A percentile compares a stretch with the other conserved stretches of the same genome.
phyloP scores from a whole-genome alignment of 352 stramenopile species.

The Phytophthora palmivora region DNA sequence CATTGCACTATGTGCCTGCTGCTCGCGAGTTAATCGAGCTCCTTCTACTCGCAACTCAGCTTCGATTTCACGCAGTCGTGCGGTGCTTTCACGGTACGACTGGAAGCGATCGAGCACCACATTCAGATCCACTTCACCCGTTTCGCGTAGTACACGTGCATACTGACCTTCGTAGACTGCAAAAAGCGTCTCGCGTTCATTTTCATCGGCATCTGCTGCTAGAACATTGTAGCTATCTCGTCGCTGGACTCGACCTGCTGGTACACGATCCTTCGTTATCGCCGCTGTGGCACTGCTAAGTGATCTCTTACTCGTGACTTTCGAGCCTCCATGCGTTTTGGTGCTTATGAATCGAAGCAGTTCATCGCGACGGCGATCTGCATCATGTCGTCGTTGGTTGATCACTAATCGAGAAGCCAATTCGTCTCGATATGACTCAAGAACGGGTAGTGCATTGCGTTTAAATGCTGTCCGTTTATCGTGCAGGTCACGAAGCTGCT shows the following conservation, averaged over 20 bases:
- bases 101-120: slow-evolving; percentile 62
- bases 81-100: slow-evolving; percentile 40
- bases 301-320: slow-evolving; percentile 9
- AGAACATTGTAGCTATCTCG: slow-evolving; percentile 43
- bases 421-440: slow-evolving; percentile 59
- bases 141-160: slow-evolving; percentile 54
- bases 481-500: slow-evolving; percentile 34
- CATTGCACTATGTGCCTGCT: slow-evolving; percentile 35
- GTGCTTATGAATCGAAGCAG: slow-evolving; percentile 57
- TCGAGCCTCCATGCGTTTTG: slow-evolving; percentile 11
- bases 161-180: slow-evolving; percentile 71
- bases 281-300: slow-evolving; percentile 16
- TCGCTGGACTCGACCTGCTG: slow-evolving; percentile 16
- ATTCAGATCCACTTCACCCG: slow-evolving; percentile 54
- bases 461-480: slow-evolving; percentile 34
- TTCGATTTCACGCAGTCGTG: slow-evolving; percentile 59
- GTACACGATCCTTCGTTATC: slow-evolving; percentile 15
- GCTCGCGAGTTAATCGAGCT: slow-evolving; percentile 37
- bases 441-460: slow-evolving; percentile 40
- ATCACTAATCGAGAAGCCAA: slow-evolving; percentile 53
- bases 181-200: slow-evolving; percentile 58
- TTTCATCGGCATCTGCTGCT: slow-evolving; percentile 29
- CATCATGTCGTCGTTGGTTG: slow-evolving; percentile 45
- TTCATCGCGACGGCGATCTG: slow-evolving; percentile 56
- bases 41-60: slow-evolving; percentile 41